Evolutionary conservation across 345 rosid genomes (phyloP).

Genomic region (Syzygium oleosum): DNA sequence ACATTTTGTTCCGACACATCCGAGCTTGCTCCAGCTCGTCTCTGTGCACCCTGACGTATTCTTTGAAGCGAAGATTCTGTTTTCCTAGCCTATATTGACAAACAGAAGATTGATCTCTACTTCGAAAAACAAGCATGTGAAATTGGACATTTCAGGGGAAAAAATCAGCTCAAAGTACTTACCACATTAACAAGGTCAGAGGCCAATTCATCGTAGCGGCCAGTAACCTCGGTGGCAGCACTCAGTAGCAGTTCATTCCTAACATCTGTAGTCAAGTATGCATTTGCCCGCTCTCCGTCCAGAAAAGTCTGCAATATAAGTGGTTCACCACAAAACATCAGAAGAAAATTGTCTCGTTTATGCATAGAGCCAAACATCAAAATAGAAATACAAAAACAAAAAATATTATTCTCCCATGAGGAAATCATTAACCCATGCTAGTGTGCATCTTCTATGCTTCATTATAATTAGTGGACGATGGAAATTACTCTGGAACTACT

Average conservation of each 20-base stretch:
- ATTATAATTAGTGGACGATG: background rate
- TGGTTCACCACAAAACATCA: background rate
- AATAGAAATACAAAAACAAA: background rate
- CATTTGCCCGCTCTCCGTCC: constrained; percentile 64
- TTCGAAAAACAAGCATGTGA: background rate
- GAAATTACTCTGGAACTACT: background rate
- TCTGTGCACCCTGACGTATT: constrained; percentile 84
- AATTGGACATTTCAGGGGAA: background rate
- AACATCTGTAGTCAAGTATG: constrained; percentile 53
- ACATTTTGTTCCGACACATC: constrained; percentile 70
- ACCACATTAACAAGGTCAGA: constrained; percentile 82
- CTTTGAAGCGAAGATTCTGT: constrained; percentile 86
- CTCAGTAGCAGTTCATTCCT: constrained; percentile 40
- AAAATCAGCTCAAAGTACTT: constrained; percentile 12
- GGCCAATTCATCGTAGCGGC: constrained; percentile 71
- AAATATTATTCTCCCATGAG: background rate
- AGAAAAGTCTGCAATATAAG: constrained; percentile 42
- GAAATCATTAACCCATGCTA: background rate
- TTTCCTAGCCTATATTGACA: constrained; percentile 59
- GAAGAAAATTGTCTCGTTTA: background rate
- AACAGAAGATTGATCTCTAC: background rate
- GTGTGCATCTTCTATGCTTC: background rate
- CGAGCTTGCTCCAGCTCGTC: constrained; percentile 83
- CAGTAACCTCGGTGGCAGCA: constrained; percentile 63
- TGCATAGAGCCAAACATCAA: background rate